Conservation (phyloP, 192 early-diverging fungal species). For the Backusella tuberculispora region DNA sequence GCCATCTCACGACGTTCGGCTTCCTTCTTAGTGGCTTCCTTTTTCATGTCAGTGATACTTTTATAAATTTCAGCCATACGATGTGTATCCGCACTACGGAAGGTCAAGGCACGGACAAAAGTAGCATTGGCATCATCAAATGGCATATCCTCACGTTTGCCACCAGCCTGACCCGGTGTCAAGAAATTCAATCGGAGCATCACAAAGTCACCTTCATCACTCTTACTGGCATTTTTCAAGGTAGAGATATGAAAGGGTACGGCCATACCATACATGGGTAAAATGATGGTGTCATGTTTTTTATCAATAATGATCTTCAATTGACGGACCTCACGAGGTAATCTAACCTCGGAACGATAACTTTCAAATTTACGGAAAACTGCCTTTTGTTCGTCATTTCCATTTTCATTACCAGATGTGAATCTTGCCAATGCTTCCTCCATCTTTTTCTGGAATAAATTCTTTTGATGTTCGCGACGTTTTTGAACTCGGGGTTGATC, state of each 20-base stretch:
- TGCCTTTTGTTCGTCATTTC: constrained; percentile 67
- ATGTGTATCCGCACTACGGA: constrained; percentile 82
- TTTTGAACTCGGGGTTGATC: constrained; percentile 79
- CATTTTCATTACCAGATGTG: constrained; percentile 50
- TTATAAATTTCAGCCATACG: constrained; percentile 86
- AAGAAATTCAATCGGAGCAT: constrained; percentile 95
- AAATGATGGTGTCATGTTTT: constrained; percentile 82
- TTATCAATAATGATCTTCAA: constrained; percentile 91
- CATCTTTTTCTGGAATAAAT: constrained; percentile 75
- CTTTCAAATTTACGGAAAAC: constrained; percentile 92
- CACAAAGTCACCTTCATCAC: constrained; percentile 90
- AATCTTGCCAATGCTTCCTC: constrained; percentile 83
- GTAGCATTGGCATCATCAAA: constrained; percentile 87
- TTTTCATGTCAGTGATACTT: constrained; percentile 91
- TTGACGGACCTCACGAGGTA: constrained; percentile 81
- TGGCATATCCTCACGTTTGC: constrained; percentile 88
- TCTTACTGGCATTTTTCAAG: constrained; percentile 92
- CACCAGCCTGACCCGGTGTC: constrained; percentile 89
- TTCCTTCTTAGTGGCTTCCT: constrained; percentile 90
- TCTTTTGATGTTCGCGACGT: constrained; percentile 87
- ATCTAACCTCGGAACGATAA: constrained; percentile 87
- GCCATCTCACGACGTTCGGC: constrained; percentile 95
- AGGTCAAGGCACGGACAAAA: constrained; percentile 92
- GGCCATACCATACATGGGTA: constrained; percentile 94
- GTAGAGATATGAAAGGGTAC: constrained; percentile 99